These are phyloP conservation scores for Coprinopsis marcescibilis DNA, from an alignment of 768 basidiomycete genomes.

Conservation along the genomic window DNA sequence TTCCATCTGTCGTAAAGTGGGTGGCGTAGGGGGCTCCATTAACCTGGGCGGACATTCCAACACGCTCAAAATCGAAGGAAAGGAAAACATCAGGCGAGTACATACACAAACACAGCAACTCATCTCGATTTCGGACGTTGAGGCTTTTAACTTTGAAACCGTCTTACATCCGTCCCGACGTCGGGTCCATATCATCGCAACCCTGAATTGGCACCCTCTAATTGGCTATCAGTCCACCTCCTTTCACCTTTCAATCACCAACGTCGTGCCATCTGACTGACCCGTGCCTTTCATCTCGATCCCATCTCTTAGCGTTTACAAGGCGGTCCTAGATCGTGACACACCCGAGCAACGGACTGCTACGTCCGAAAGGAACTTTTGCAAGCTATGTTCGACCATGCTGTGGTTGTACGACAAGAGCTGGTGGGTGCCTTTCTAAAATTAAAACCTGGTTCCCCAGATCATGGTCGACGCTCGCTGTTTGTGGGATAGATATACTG, in stretches of 20 bases:
- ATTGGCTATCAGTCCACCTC: not conserved
- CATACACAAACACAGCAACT: too few species aligned
- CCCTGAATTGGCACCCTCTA: too few species aligned
- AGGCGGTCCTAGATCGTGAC: conserved; percentile 54
- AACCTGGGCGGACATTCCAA: conserved; percentile 55
- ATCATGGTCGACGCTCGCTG: too few species aligned
- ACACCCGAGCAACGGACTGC: conserved; percentile 42
- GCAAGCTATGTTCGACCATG: conserved; percentile 59
- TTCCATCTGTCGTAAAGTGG: conserved; percentile 69
- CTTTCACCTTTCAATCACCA: not conserved
- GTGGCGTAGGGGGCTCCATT: conserved; percentile 58
- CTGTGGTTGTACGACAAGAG: conserved; percentile 55
- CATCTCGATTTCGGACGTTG: too few species aligned
- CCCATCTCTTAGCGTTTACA: conserved; percentile 42
- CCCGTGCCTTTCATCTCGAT: not conserved
- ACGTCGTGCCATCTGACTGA: not conserved
- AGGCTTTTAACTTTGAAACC: too few species aligned
- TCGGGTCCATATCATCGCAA: too few species aligned
- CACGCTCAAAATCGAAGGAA: conserved; percentile 48
- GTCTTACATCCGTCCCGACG: too few species aligned
- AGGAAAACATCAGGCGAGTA: conserved; percentile 46
- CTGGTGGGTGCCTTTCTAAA: conserved; percentile 33
- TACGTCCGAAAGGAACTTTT: conserved; percentile 57
- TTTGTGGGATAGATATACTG: not conserved
- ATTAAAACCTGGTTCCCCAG: not conserved